Evolutionary conservation across 1,284 basidiomycete species (phyloP).

Genomic region (Leccinum olivaceoglutinosum): DNA sequence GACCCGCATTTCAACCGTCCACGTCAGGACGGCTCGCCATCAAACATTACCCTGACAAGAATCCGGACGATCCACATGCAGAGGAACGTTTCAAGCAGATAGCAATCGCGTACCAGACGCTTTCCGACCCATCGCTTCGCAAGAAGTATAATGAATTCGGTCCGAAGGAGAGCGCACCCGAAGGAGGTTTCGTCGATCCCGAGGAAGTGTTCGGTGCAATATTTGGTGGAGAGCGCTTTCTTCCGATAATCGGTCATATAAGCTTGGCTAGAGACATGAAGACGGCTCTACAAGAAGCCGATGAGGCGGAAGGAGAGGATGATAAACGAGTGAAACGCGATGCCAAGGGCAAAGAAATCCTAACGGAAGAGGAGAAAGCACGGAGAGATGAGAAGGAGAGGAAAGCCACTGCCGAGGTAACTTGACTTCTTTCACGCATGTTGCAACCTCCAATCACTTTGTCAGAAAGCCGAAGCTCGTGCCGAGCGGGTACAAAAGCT

Average conservation of each 20-base stretch:
- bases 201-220: slow-evolving; percentile 91
- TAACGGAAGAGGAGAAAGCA: slow-evolving; percentile 82
- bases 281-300: slow-evolving; percentile 90
- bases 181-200: slow-evolving; percentile 66
- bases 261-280: slow-evolving; percentile 96
- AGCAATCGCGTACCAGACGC: slow-evolving; percentile 83
- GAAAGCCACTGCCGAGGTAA: slow-evolving; percentile 57
- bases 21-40: slow-evolving; percentile 81
- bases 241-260: slow-evolving; percentile 79
- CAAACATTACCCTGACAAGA: slow-evolving; percentile 90
- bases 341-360: slow-evolving; percentile 62
- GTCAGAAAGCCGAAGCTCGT: slow-evolving; percentile 74
- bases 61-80: slow-evolving; percentile 87
- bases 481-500: slow-evolving; percentile 80
- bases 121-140: slow-evolving; percentile 82
- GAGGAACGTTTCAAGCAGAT: slow-evolving; percentile 89
- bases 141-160: slow-evolving; percentile 94
- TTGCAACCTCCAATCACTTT: slow-evolving; percentile 12
- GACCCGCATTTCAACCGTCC: background rate
- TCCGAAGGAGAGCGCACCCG: slow-evolving; percentile 72
- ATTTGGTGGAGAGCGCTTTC: slow-evolving; percentile 84
- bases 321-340: slow-evolving; percentile 42
- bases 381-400: slow-evolving; percentile 73
- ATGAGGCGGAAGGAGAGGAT: slow-evolving; percentile 63
- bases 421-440: slow-evolving; percentile 5